A percentile compares a stretch with the other conserved stretches of the same genome.
phyloP scores from a whole-genome alignment of 441 rosid species.

The Euphorbia schlechtendalii region DNA sequence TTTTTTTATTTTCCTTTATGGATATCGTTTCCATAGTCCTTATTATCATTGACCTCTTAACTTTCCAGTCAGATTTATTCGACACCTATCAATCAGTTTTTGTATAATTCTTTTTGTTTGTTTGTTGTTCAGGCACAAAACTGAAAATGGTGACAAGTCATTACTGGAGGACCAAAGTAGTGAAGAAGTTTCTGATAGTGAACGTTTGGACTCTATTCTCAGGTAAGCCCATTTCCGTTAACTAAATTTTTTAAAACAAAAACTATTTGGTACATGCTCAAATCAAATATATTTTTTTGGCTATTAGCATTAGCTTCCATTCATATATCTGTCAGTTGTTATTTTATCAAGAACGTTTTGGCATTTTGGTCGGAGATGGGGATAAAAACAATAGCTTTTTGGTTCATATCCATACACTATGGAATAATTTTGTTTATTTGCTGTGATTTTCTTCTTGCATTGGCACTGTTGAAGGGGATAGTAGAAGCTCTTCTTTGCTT shows the following conservation, averaged over 20 bases:
- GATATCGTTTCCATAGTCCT: not conserved
- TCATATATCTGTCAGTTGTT: not conserved
- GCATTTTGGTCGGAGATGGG: not conserved
- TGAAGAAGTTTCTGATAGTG: conserved; percentile 26
- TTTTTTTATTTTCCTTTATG: too few relatives aligned
- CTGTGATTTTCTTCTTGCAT: not conserved
- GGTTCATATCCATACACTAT: not conserved
- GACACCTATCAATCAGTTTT: not conserved
- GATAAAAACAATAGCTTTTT: not conserved
- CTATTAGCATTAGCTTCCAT: not conserved
- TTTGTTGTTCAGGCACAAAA: conserved; percentile 9
- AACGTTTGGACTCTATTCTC: conserved; percentile 31
- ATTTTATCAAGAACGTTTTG: not conserved
- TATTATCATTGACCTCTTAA: not conserved
- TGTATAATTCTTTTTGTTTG: not conserved
- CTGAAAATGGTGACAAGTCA: conserved; percentile 8
- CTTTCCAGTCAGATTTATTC: not conserved
- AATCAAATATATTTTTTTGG: not conserved
- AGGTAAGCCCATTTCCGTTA: conserved; percentile 25
- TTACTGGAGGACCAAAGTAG: conserved; percentile 12
- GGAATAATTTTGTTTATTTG: not conserved
- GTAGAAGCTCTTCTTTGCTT: not conserved
- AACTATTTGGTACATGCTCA: not conserved
- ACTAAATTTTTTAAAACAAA: not conserved
- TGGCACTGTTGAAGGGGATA: not conserved